Base-by-base conservation (phyloP, 257 asterid species). In the Craterostigma plantagineum region DNA sequence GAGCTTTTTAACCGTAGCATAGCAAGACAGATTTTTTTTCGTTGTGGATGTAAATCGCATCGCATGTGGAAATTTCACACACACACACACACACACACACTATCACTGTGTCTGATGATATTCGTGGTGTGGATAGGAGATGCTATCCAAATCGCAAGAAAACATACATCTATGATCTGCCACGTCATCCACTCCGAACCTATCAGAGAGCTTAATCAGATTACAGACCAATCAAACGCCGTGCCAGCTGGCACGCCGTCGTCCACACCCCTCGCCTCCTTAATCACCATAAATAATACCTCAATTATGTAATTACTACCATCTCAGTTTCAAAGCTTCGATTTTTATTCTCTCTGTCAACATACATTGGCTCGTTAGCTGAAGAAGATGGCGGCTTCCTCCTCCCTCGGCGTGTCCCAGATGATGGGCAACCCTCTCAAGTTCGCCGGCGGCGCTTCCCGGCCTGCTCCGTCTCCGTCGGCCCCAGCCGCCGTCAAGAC, bases 341-440 rank as follows among this genome's bases (percentile, higher is more conserved):
- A 34, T 23, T 17, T 10, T 15, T 38, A 41, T 38, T 37, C n/a
- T 15, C 33, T 43, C 40, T 10, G n/a, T n/a, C n/a, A n/a, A n/a
- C n/a, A n/a, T n/a, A n/a, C n/a, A 7, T 44, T 39, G 18, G 23
- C 14, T 42, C 49, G n/a, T 17, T 51, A 14, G 34, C 30, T 42
- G 14, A 46, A 18, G 30, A 75, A 76, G 95, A 93, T n/a, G n/a
- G n/a, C n/a, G n/a, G n/a, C n/a, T n/a, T n/a, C 85, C 3, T 61
- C 81, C 56, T 72, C 92, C 18, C 52, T 79, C 2, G 81, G 90
- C 43, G 77, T 75, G 44, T 70, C 92, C 27, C 86, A 80, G 55
- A 72, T 85, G 75, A 63, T 75, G 8, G 94, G 92, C 2, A 80
- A 70, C 52, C 70, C 73, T 5, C 69, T 85, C 51, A 70, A 62